Evolutionary conservation across 1,284 basidiomycete species (phyloP).

Genomic region (Ustilago vetiveriae): DNA sequence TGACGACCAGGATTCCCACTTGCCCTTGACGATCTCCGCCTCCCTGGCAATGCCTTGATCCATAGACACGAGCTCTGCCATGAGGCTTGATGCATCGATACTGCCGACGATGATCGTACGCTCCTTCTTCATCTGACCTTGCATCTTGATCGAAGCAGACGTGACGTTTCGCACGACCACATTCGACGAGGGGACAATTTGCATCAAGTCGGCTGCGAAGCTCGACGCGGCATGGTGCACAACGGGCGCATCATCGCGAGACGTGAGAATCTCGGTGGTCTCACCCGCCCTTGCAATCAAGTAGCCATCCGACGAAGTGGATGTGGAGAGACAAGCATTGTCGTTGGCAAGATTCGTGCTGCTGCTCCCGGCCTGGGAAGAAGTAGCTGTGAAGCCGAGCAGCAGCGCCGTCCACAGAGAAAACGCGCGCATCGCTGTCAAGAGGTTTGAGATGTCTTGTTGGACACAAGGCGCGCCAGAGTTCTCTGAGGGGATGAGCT

Average conservation of each 20-base stretch:
- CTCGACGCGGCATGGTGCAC: constrained; percentile 24
- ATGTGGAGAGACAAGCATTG: constrained; percentile 11
- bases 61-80: constrained; percentile 12
- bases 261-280: constrained; percentile 36
- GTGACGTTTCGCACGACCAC: constrained; percentile 33
- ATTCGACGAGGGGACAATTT: constrained; percentile 13
- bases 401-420: constrained; percentile 10
- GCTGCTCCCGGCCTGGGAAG: constrained; percentile 1
- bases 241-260: constrained; percentile 26
- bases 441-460: not conserved
- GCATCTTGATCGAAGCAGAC: constrained; percentile 13
- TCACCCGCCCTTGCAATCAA: constrained; percentile 25
- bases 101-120: constrained; percentile 17
- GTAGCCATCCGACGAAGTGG: constrained; percentile 7
- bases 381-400: constrained; percentile 6
- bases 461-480: not conserved
- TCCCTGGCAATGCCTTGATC: constrained; percentile 3
- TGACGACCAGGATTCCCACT: constrained; percentile 28
- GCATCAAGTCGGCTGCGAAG: constrained; percentile 25
- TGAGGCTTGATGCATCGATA: constrained; percentile 4
- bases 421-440: constrained; percentile 1
- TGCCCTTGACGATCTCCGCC: constrained; percentile 1
- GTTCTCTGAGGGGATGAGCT: not conserved
- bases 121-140: constrained; percentile 2
- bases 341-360: not conserved